A percentile compares a stretch with the other conserved stretches of the same genome.
Conservation (phyloP, 495 filamentous ascomycete genomes). For the Amorphotheca resinae region DNA sequence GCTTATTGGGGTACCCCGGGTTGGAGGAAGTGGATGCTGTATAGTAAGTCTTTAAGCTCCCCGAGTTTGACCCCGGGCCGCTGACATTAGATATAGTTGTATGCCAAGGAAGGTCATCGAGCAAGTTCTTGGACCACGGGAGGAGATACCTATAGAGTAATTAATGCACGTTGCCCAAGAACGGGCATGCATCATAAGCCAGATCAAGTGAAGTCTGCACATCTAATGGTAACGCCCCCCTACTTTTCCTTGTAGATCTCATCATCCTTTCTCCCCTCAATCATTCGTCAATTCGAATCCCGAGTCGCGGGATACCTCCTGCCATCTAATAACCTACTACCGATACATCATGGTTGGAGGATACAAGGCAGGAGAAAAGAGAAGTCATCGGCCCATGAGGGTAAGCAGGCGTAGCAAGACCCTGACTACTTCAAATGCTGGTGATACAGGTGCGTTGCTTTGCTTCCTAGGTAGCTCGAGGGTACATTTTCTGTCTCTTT, state of each 20-base stretch:
- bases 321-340: conserved; percentile 63
- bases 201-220: no score
- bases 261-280: no score
- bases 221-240: no score
- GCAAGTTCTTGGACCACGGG: conserved; percentile 32
- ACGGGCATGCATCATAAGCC: no score
- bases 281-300: no score
- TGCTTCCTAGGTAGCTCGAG: no score
- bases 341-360: conserved; percentile 38
- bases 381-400: conserved; percentile 20
- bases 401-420: conserved; percentile 5
- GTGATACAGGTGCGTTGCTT: conserved; percentile 1
- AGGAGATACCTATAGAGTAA: not conserved
- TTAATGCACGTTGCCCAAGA: no score
- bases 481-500: no score
- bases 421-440: conserved; percentile 10
- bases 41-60: conserved; percentile 49
- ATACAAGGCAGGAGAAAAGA: conserved; percentile 66
- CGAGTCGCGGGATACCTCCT: no score
- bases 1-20: conserved; percentile 63
- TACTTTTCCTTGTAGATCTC: no score
- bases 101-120: conserved; percentile 57
- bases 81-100: conserved; percentile 34
- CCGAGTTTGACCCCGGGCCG: not conserved
- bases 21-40: conserved; percentile 73